These are phyloP conservation scores for Pyrenophora graminea DNA, from an alignment of 2,329 filamentous ascomycete species.

Conservation along the genomic window DNA sequence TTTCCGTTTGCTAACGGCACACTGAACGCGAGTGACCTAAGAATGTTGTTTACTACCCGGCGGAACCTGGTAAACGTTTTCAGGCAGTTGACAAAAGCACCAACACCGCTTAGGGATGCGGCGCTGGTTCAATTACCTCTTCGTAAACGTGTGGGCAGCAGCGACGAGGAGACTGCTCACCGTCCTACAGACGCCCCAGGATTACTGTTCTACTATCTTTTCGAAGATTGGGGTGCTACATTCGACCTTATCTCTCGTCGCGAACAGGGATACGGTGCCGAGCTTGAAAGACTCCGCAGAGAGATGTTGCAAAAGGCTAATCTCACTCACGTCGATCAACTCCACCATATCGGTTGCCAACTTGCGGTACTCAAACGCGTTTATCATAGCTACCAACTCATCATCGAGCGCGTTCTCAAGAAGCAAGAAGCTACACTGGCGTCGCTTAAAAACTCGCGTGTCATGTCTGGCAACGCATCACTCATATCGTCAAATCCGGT, in stretches of 20 bases:
- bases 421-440: constrained; percentile 50
- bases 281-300: constrained; percentile 56
- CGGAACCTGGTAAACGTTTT: constrained; percentile 66
- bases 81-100: constrained; percentile 61
- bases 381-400: constrained; percentile 63
- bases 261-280: constrained; percentile 53
- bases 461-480: constrained; percentile 40
- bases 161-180: constrained; percentile 53
- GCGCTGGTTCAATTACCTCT: constrained; percentile 52
- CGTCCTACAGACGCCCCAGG: constrained; percentile 60
- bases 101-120: constrained; percentile 47
- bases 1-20: constrained; percentile 47
- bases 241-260: constrained; percentile 59
- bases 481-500: constrained; percentile 31
- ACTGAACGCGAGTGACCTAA: constrained; percentile 49
- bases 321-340: constrained; percentile 53
- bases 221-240: constrained; percentile 67
- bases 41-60: constrained; percentile 56
- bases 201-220: constrained; percentile 68
- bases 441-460: constrained; percentile 51
- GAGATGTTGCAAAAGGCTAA: constrained; percentile 60
- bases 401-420: constrained; percentile 63
- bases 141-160: constrained; percentile 50
- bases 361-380: constrained; percentile 64
- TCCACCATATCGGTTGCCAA: constrained; percentile 65